These are phyloP conservation scores for Euphorbia lathyris DNA, from an alignment of 345 rosid genomes.

Conservation along the genomic window DNA sequence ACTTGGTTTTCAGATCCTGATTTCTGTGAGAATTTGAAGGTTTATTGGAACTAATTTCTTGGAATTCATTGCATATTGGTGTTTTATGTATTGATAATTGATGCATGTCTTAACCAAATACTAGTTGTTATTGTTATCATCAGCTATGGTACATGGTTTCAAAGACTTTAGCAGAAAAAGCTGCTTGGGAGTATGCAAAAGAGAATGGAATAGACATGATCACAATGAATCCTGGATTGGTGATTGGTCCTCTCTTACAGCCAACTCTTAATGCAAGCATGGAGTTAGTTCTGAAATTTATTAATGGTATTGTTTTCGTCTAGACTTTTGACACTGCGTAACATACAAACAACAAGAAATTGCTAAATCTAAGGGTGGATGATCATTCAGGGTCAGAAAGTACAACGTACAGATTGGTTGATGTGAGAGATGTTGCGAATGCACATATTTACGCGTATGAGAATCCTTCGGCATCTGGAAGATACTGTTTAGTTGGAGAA, in stretches of 20 bases:
- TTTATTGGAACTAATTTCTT: too few relatives aligned
- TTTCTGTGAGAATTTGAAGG: background rate
- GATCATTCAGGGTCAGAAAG: slow-evolving; percentile 6
- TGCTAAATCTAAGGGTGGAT: too few relatives aligned
- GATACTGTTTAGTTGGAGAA: slow-evolving; percentile 18
- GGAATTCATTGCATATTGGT: too few relatives aligned
- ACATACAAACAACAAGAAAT: background rate
- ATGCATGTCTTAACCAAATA: background rate
- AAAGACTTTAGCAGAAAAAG: slow-evolving; percentile 18
- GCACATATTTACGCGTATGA: slow-evolving; percentile 13
- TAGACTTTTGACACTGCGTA: background rate
- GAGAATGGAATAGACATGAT: slow-evolving; percentile 19
- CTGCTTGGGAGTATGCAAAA: slow-evolving; percentile 24
- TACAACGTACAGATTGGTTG: background rate
- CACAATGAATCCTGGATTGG: slow-evolving; percentile 8
- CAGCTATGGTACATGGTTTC: slow-evolving; percentile 17
- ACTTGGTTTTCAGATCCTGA: slow-evolving; percentile 19
- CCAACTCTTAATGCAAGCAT: slow-evolving; percentile 6
- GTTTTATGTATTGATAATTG: too few relatives aligned
- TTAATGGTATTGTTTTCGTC: background rate
- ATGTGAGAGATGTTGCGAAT: slow-evolving; percentile 16
- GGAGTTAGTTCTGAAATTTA: background rate
- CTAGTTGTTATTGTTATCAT: background rate
- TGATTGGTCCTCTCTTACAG: slow-evolving; percentile 19
- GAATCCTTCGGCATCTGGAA: slow-evolving; percentile 1